Conservation (phyloP, 176 grass and related monocot species). For the Musa itinerans region DNA sequence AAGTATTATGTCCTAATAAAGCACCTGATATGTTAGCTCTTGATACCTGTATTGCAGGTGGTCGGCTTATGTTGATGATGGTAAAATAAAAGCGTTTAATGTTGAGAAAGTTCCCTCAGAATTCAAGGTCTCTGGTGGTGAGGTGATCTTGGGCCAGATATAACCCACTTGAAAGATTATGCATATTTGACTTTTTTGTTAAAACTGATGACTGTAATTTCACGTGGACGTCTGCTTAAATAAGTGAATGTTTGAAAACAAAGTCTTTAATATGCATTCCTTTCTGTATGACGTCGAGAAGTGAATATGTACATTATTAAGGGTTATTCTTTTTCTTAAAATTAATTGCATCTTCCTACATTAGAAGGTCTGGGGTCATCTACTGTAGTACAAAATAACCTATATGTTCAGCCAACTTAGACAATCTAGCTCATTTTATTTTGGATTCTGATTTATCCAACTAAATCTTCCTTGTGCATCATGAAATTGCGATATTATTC, state of each 20-base stretch:
- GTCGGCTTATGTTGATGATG: conserved; percentile 83
- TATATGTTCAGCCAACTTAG: too few species aligned
- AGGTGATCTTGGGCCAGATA: conserved; percentile 83
- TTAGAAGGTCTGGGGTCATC: too few species aligned
- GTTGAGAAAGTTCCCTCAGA: conserved; percentile 78
- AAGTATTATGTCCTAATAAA: background rate
- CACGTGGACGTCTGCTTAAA: background rate
- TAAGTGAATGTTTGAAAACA: background rate
- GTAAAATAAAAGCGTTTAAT: conserved; percentile 81
- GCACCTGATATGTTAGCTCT: conserved; percentile 5
- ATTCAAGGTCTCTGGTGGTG: conserved; percentile 74
- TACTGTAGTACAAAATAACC: too few species aligned
- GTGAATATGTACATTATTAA: too few species aligned
- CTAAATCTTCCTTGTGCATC: too few species aligned
- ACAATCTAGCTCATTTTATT: too few species aligned
- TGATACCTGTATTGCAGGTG: conserved; percentile 38
- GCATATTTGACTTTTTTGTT: background rate
- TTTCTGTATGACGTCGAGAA: too few species aligned
- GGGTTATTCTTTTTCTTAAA: too few species aligned
- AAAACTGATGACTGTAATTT: background rate
- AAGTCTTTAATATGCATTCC: too few species aligned
- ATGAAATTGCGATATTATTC: too few species aligned
- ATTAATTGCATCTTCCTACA: too few species aligned
- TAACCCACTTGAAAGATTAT: conserved; percentile 15
- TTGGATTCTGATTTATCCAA: too few species aligned